Evolutionary conservation across 441 rosid genomes (phyloP), one percentile per base, ranked within the genome.

Genomic region (Populus hybrid): DNA sequence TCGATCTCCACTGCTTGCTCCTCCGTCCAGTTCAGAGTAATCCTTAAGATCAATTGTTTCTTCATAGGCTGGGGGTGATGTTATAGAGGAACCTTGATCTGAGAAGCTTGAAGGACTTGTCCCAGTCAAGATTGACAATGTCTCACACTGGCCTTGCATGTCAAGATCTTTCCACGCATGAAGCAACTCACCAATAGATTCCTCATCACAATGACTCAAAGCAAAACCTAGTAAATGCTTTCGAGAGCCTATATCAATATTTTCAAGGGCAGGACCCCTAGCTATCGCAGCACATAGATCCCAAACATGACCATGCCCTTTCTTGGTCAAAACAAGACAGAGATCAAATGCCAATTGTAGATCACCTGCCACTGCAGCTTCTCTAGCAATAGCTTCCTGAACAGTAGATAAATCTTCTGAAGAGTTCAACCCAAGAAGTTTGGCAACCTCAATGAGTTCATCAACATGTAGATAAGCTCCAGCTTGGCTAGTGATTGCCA

Each of bases 231-330:
- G 80, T 30, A 94, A 83, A 79, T 89, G 88, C 84, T 97, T 97
- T 77, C 98, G 87, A 73, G 98, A 92, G 81, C 77, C 86, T 78
- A 88, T 79, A 78, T 93, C 98, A 93, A 97, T 94, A 82, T 89
- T 87, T 75, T 93, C 97, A 83, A 94, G 97, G 73, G 93, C 90
- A 82, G 97, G 98, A 82, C 98, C 98, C 82, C 97, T 94, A 50
- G 98, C 99, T 78, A 97, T 93, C 84, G 99, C 98, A 83, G 97
- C 97, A 88, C 97, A 93, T 81, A 97, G 87, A 84, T 97, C 99
- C 99, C 99, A 97, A 85, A 94, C 83, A 32, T 83, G 89, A 85
- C 97, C 99, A 75, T 97, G 98, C 70, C 99, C 99, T 79, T 97
- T 94, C 81, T 83, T 97, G 42, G 93, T 86, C 83, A 97, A 85